Conservation (phyloP, 176 grass and related monocot genomes). For the Zea luxurians region DNA sequence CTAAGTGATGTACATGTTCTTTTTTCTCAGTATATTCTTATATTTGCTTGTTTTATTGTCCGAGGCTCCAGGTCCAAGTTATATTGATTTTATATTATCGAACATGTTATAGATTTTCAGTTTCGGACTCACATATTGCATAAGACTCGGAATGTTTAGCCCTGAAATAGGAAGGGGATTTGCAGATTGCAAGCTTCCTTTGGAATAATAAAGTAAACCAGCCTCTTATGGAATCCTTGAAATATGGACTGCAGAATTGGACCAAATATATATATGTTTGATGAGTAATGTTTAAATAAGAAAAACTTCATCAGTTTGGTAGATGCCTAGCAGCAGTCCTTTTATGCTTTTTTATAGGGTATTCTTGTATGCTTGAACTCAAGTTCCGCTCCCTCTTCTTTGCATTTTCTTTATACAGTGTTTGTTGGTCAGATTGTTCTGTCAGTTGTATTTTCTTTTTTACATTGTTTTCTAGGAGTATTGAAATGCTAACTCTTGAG, state of each 20-base stretch:
- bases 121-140: slow-evolving; percentile 6
- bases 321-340: neutral
- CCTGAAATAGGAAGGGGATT: slow-evolving; percentile 3
- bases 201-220: slow-evolving; percentile 30
- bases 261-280: neutral
- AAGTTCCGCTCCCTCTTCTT: neutral
- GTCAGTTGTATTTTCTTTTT: neutral
- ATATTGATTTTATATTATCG: neutral
- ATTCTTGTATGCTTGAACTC: neutral
- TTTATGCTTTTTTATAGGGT: neutral
- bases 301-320: slow-evolving; percentile 9
- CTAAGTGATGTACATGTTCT: slow-evolving; percentile 42
- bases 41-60: slow-evolving; percentile 26
- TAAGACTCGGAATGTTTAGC: neutral
- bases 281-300: neutral
- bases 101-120: neutral
- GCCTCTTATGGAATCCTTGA: slow-evolving; percentile 7
- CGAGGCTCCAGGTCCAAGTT: slow-evolving; percentile 12
- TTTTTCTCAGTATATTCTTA: slow-evolving; percentile 30
- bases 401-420: neutral
- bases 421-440: neutral
- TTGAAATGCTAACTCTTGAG: neutral
- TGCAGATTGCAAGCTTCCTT: slow-evolving; percentile 17
- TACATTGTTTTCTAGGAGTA: neutral
- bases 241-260: neutral